These are phyloP conservation scores for Neurospora sp. DNA, from an alignment of 495 filamentous ascomycete species.

Conservation along the genomic window DNA sequence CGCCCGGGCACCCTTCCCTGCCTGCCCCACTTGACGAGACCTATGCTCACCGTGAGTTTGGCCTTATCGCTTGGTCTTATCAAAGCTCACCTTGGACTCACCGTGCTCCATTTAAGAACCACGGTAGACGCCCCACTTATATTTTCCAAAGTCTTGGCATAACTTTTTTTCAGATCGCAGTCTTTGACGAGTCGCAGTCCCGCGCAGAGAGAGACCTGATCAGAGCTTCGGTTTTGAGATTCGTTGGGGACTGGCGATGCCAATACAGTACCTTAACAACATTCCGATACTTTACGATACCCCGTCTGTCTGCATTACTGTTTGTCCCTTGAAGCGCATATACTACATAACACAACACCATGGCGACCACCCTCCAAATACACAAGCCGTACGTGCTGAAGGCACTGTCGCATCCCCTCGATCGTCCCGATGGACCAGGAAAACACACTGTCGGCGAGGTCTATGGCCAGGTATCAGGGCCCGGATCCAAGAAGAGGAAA, in stretches of 20 bases:
- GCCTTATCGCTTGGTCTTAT: neutral
- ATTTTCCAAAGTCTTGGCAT: conserved; percentile 13
- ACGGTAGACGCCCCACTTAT: conserved; percentile 8
- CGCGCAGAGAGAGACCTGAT: neutral
- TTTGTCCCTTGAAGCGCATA: neutral
- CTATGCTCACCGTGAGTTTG: neutral
- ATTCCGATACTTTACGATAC: neutral
- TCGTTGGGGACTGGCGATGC: conserved; percentile 5
- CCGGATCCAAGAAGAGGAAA: conserved; percentile 72
- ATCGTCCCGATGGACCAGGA: conserved; percentile 38
- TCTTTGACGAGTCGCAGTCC: neutral
- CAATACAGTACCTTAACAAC: neutral
- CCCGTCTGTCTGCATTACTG: neutral
- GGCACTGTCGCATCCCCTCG: conserved; percentile 54
- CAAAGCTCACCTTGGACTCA: neutral
- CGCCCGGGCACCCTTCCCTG: neutral
- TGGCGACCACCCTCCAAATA: conserved; percentile 45
- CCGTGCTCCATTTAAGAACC: neutral
- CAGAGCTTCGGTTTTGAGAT: neutral
- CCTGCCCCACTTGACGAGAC: neutral
- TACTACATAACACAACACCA: conserved; percentile 10
- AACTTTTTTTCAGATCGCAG: conserved; percentile 16
- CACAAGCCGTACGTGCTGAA: conserved; percentile 53
- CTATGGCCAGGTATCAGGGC: conserved; percentile 43
- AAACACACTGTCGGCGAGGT: conserved; percentile 60